These are phyloP conservation scores for Solanum pinnatisectum DNA, from an alignment of 257 asterid species.

Conservation along the genomic window DNA sequence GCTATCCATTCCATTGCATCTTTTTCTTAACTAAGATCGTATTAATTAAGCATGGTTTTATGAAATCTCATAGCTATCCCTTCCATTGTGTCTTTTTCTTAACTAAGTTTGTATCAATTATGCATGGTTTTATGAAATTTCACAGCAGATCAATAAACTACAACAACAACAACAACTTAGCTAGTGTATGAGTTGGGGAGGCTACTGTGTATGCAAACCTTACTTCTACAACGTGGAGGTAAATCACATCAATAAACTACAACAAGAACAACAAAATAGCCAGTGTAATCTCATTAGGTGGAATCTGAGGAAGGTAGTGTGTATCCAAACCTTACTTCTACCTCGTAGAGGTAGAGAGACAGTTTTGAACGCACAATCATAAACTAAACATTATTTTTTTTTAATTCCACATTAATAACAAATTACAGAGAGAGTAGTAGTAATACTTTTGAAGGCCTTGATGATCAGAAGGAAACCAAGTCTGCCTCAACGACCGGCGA, in stretches of 20 bases:
- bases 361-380: not conserved
- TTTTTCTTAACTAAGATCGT: not conserved
- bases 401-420: not conserved
- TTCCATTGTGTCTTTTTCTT: not conserved
- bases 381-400: not conserved
- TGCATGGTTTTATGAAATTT: not conserved
- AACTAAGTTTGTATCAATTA: not conserved
- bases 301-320: not conserved
- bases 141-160: not conserved
- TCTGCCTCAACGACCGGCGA: constrained; percentile 63
- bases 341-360: not conserved
- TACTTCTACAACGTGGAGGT: not conserved
- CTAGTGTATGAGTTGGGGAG: not conserved
- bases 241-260: not conserved
- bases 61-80: not conserved
- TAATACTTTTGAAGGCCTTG: constrained; percentile 63
- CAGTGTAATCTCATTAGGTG: not conserved
- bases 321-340: not conserved
- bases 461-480: constrained; percentile 94
- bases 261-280: not conserved
- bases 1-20: no score
- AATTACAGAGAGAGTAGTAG: not conserved
- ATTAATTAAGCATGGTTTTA: not conserved
- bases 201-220: not conserved
- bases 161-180: not conserved